Evolutionary conservation across 306 rosid species (phyloP).

Genomic region (peach (Prunus persica)): DNA sequence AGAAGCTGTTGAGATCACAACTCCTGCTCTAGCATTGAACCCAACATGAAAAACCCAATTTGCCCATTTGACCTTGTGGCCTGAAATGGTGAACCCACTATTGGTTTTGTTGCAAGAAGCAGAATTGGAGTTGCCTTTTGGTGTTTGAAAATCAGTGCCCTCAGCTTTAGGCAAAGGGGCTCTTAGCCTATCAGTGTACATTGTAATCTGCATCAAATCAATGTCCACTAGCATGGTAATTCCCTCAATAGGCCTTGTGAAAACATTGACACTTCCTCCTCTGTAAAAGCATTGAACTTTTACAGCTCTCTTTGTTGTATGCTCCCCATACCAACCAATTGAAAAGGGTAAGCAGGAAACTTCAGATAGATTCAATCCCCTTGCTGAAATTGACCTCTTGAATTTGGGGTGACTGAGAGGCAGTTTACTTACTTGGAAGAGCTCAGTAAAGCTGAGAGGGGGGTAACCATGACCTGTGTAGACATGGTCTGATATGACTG

Average conservation of each 20-base stretch:
- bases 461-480: slow-evolving; percentile 74
- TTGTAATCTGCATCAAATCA: slow-evolving; percentile 60
- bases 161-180: slow-evolving; percentile 74
- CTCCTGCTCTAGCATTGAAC: slow-evolving; percentile 77
- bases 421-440: slow-evolving; percentile 60
- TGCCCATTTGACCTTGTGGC: slow-evolving; percentile 63
- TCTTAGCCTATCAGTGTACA: slow-evolving; percentile 52
- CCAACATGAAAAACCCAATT: slow-evolving; percentile 80
- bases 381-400: slow-evolving; percentile 42
- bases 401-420: slow-evolving; percentile 58
- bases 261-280: slow-evolving; percentile 62
- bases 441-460: slow-evolving; percentile 65
- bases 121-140: slow-evolving; percentile 24
- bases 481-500: slow-evolving; percentile 49
- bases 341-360: slow-evolving; percentile 81
- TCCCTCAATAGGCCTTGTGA: slow-evolving; percentile 83
- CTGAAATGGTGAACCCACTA: slow-evolving; percentile 42
- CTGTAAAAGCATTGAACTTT: slow-evolving; percentile 62
- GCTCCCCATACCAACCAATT: slow-evolving; percentile 81
- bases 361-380: slow-evolving; percentile 69
- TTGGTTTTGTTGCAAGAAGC: slow-evolving; percentile 28
- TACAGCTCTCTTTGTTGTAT: slow-evolving; percentile 51
- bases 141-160: slow-evolving; percentile 57
- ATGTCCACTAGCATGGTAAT: slow-evolving; percentile 56
- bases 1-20: slow-evolving; percentile 73